phyloP scores from a whole-genome alignment of 2,329 filamentous ascomycete species.

The Fusarium sp. region DNA sequence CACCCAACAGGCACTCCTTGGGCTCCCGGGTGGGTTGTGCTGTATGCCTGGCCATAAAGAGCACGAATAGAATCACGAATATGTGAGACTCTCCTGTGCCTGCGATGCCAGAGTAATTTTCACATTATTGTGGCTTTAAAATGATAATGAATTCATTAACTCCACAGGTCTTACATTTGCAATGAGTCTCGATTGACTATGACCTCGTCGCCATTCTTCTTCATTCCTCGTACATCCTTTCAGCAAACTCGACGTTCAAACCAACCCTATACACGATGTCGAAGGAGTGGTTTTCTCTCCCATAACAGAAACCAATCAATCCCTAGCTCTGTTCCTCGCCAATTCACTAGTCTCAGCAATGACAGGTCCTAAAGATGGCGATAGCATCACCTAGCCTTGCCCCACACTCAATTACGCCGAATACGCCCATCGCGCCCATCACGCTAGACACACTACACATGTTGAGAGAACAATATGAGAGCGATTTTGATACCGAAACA shows the following conservation, averaged over 20 bases:
- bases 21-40: neutral
- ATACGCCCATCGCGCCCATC: neutral
- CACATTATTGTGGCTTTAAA: too few relatives aligned
- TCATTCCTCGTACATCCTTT: neutral
- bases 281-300: neutral
- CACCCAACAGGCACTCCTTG: neutral
- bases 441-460: neutral
- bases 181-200: neutral
- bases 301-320: neutral
- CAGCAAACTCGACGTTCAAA: neutral
- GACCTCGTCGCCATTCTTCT: neutral
- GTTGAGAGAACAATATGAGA: neutral
- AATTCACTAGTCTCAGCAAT: neutral
- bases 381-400: neutral
- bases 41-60: neutral
- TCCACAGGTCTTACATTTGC: neutral
- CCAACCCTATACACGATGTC: neutral
- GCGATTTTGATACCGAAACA: neutral
- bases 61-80: neutral
- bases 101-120: neutral
- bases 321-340: neutral
- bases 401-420: neutral
- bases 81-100: too few relatives aligned
- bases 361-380: neutral
- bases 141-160: neutral